These are phyloP conservation scores for Fusarium beomiforme DNA, from an alignment of 2,329 filamentous ascomycete species.

Conservation along the genomic window DNA sequence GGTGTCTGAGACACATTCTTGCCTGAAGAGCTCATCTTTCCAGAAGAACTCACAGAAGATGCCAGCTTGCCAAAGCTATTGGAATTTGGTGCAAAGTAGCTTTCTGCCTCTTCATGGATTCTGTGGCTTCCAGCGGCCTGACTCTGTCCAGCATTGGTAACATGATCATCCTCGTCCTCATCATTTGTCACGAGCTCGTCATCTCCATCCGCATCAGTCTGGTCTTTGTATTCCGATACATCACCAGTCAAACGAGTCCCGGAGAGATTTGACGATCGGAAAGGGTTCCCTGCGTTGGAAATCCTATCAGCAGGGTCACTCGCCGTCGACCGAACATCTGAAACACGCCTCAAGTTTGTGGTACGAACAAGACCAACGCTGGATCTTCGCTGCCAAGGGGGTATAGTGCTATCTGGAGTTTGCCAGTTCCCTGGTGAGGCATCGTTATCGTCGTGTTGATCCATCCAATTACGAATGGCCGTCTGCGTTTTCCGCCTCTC, in stretches of 20 bases:
- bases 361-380: slow-evolving; percentile 62
- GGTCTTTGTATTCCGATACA: slow-evolving; percentile 60
- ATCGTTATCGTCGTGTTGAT: slow-evolving; percentile 67
- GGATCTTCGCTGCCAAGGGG: slow-evolving; percentile 62
- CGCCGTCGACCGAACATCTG: slow-evolving; percentile 67
- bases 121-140: slow-evolving; percentile 40
- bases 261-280: slow-evolving; percentile 44
- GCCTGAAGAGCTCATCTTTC: slow-evolving; percentile 44
- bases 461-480: slow-evolving; percentile 92
- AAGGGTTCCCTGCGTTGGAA: slow-evolving; percentile 59
- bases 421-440: slow-evolving; percentile 60
- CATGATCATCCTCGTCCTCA: slow-evolving; percentile 71
- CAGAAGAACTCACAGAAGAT: slow-evolving; percentile 48
- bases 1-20: slow-evolving; percentile 46
- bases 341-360: slow-evolving; percentile 60
- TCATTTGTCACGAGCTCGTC: slow-evolving; percentile 89
- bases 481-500: slow-evolving; percentile 80
- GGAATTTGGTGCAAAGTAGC: slow-evolving; percentile 65
- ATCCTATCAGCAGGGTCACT: slow-evolving; percentile 73
- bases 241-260: slow-evolving; percentile 51
- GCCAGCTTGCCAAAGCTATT: slow-evolving; percentile 52
- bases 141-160: slow-evolving; percentile 53
- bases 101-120: slow-evolving; percentile 50
- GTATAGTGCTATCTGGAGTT: slow-evolving; percentile 57
- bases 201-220: slow-evolving; percentile 87